Base-by-base conservation (phyloP, 2,329 filamentous ascomycete species). In the Stromatinia cepivora region DNA sequence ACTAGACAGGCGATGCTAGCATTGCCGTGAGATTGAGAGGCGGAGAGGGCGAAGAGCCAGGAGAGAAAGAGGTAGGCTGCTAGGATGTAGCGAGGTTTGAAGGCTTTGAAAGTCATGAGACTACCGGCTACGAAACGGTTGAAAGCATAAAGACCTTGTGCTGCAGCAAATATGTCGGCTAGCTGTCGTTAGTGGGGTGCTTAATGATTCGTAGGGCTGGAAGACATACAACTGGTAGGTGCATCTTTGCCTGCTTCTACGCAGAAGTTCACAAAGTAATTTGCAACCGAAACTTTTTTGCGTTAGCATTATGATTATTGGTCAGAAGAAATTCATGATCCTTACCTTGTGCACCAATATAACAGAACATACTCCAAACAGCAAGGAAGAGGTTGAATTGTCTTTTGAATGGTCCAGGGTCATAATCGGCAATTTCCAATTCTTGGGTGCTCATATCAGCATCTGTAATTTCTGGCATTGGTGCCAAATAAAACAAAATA, bases 351-450 rank as follows among this genome's bases (percentile, higher is more conserved):
- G 91, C 87, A 61, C 92, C 92, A 0, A 84, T 90, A 78, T 94
- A 95, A 78, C 88, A 92, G 79, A 94, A 94, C 73, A 94, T 91
- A 0, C 90, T 89, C 73, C 89, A 86, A 0, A 90, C 86, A 17
- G 90, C 92, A 75, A 92, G 90, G 83, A 93, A 93, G 3, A 94
- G 83, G 34, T 87, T 87, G 79, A 90, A 93, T 74, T 92, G 90
- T 79, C 91, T 90, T 74, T 82, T 80, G 72, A 92, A 86, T 0
- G 90, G 88, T 79, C 87, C 85, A 72, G 88, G 84, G 70, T 86
- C 83, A 63, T 83, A 84, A 17, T 75, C 72, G 13, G 59, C 69
- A 61, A 74, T 73, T 62, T 75, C 72, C 48, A 82, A 79, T 5
- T 87, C 87, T 77, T 91, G 88, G 74, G 86, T 82, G 25, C 81